A percentile compares a stretch with the other conserved stretches of the same genome.
These are phyloP conservation scores for Basidiobolus meristosporus DNA, from an alignment of 371 early-diverging fungal species.

Conservation along the genomic window DNA sequence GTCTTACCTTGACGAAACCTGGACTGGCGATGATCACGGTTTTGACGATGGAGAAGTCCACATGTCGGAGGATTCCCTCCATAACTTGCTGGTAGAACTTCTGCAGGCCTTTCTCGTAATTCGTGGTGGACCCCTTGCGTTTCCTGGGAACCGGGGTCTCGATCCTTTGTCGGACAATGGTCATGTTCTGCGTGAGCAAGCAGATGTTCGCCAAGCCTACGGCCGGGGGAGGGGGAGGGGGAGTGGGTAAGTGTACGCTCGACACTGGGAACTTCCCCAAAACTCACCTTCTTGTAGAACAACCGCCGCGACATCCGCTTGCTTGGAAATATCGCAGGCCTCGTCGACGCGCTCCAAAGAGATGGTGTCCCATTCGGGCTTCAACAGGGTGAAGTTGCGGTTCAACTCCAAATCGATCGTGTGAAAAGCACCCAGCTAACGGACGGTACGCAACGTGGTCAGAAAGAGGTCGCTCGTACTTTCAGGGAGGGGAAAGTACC, in stretches of 20 bases:
- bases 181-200: constrained; percentile 84
- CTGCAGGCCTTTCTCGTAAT: constrained; percentile 37
- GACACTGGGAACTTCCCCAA: too few relatives aligned
- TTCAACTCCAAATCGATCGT: constrained; percentile 86
- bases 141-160: constrained; percentile 84
- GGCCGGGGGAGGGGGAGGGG: background rate
- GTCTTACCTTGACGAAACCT: constrained; percentile 71
- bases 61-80: constrained; percentile 64
- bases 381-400: constrained; percentile 67
- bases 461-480: background rate
- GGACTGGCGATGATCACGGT: constrained; percentile 87
- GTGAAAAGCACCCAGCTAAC: constrained; percentile 87
- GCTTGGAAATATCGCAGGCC: constrained; percentile 76
- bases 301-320: constrained; percentile 88
- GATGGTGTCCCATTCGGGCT: constrained; percentile 86
- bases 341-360: constrained; percentile 70
- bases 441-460: background rate
- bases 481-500: constrained; percentile 14
- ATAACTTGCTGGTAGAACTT: constrained; percentile 82
- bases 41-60: constrained; percentile 79
- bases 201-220: constrained; percentile 78
- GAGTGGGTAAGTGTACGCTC: too few relatives aligned
- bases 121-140: constrained; percentile 67
- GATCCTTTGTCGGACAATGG: constrained; percentile 81
- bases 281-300: constrained; percentile 79